Conservation (phyloP, 2,329 filamentous ascomycete genomes). For the Thielaviopsis cerberus region DNA sequence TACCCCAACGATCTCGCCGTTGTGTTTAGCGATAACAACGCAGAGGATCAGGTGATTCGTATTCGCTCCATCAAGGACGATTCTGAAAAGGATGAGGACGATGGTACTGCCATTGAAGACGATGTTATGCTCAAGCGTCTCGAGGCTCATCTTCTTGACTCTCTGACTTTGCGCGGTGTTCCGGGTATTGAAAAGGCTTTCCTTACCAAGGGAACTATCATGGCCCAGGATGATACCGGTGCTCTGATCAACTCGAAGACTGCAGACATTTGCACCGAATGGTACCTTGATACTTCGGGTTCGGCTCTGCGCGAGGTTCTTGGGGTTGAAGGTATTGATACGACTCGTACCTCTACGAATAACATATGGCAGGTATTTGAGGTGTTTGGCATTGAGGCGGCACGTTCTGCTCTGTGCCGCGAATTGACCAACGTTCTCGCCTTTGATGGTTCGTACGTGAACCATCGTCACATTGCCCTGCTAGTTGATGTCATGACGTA, state of each 20-base stretch:
- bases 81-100: constrained; percentile 56
- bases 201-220: constrained; percentile 61
- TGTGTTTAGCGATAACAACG: constrained; percentile 96
- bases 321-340: constrained; percentile 71
- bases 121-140: constrained; percentile 86
- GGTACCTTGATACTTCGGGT: constrained; percentile 89
- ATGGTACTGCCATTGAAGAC: constrained; percentile 55
- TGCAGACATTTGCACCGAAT: constrained; percentile 64
- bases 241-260: constrained; percentile 55
- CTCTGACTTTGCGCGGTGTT: constrained; percentile 78
- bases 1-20: constrained; percentile 74
- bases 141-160: constrained; percentile 79
- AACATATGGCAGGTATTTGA: constrained; percentile 88
- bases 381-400: constrained; percentile 91
- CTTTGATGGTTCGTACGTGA: constrained; percentile 98
- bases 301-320: constrained; percentile 73
- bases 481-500: constrained; percentile 97
- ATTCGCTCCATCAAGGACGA: constrained; percentile 59
- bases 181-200: constrained; percentile 78
- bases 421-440: constrained; percentile 86
- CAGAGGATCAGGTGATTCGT: constrained; percentile 84
- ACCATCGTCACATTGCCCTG: constrained; percentile 88
- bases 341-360: constrained; percentile 76
- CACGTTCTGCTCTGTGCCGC: constrained; percentile 65
- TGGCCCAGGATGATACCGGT: constrained; percentile 51